Percentiles rank a stretch among this genome's conserved stretches.
These are phyloP conservation scores for Salix suchowensis DNA, from an alignment of 345 rosid genomes.

Conservation along the genomic window DNA sequence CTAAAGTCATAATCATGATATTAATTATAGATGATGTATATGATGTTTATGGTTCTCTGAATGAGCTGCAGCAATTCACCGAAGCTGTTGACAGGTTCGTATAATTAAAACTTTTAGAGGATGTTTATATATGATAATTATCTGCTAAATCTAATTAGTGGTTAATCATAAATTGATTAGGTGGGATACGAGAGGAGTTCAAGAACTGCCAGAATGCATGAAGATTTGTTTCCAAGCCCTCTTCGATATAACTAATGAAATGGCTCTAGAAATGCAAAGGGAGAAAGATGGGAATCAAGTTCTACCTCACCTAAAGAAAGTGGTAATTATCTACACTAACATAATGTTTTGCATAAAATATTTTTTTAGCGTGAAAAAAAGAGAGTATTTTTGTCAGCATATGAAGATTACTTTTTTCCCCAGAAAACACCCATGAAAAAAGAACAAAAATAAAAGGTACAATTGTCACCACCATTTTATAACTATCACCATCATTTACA, in stretches of 20 bases:
- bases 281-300: conserved; percentile 22
- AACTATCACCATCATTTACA: no score
- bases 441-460: no score
- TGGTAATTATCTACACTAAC: conserved; percentile 20
- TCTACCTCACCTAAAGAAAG: conserved; percentile 31
- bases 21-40: conserved; percentile 48
- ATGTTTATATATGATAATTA: neutral
- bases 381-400: no score
- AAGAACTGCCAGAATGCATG: conserved; percentile 42
- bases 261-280: conserved; percentile 32
- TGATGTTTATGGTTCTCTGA: conserved; percentile 46
- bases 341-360: no score
- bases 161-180: conserved; percentile 10
- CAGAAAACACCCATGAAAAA: no score
- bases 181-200: conserved; percentile 31
- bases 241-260: conserved; percentile 24
- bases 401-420: no score
- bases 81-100: conserved; percentile 36
- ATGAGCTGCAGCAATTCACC: conserved; percentile 45
- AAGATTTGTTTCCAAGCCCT: conserved; percentile 40
- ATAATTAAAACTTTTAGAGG: neutral
- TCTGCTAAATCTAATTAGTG: neutral
- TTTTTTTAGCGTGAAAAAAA: no score
- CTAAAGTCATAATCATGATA: conserved; percentile 38
- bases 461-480: no score